Conservation (phyloP, 2,329 filamentous ascomycete genomes). For the Hymenoscyphus infarciens region DNA sequence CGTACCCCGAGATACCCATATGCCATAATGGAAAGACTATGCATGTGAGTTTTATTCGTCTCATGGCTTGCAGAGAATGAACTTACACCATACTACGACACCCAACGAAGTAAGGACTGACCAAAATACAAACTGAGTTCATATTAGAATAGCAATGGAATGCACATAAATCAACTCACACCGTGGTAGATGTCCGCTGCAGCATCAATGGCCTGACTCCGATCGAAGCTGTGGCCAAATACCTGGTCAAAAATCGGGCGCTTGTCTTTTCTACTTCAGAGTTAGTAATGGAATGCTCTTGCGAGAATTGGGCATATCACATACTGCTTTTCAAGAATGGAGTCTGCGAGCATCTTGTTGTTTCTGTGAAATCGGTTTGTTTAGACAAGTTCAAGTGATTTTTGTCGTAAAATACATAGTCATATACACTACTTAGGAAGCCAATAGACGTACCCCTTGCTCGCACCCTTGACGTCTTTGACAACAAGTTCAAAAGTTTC, state of each 20-base stretch:
- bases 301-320: constrained; percentile 35
- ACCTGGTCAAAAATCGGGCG: constrained; percentile 55
- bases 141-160: constrained; percentile 6
- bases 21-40: constrained; percentile 94
- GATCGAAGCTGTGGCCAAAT: constrained; percentile 69
- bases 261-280: constrained; percentile 64
- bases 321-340: constrained; percentile 70
- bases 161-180: constrained; percentile 46
- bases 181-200: constrained; percentile 89
- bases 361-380: constrained; percentile 36
- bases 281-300: constrained; percentile 30
- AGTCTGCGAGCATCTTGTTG: constrained; percentile 44
- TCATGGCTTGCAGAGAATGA: neutral
- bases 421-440: constrained; percentile 78
- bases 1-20: constrained; percentile 98
- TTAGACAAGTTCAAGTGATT: constrained; percentile 33
- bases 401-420: constrained; percentile 37
- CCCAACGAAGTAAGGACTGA: constrained; percentile 87
- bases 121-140: constrained; percentile 83
- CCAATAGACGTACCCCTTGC: constrained; percentile 97
- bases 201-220: constrained; percentile 72
- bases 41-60: constrained; percentile 20
- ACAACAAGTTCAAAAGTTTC: constrained; percentile 81
- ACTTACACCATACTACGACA: constrained; percentile 88
- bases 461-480: constrained; percentile 82